These are phyloP conservation scores for Firmiana major DNA, from an alignment of 345 rosid genomes.

Conservation along the genomic window DNA sequence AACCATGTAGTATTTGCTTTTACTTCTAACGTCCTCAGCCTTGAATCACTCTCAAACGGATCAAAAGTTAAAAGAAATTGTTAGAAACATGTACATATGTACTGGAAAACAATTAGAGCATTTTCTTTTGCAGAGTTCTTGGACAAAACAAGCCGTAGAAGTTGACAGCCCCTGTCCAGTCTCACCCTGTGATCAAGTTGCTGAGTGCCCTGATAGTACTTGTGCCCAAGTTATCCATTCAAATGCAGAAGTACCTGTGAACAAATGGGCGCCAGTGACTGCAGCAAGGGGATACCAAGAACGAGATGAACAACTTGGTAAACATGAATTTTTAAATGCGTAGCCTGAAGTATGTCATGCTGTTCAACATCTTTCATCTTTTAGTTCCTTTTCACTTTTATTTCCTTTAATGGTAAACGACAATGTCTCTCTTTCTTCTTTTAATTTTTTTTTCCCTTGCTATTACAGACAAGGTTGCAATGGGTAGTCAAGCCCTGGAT, in stretches of 20 bases:
- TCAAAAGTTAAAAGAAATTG: neutral
- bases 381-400: neutral
- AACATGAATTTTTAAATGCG: constrained; percentile 1
- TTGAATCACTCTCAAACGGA: too few species aligned
- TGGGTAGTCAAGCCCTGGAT: constrained; percentile 38
- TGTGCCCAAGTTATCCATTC: constrained; percentile 56
- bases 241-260: constrained; percentile 34
- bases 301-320: constrained; percentile 34
- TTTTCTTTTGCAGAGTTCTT: constrained; percentile 42
- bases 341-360: neutral
- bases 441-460: neutral
- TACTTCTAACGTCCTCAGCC: too few species aligned
- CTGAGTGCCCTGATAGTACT: constrained; percentile 52
- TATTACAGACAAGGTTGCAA: constrained; percentile 38
- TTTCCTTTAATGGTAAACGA: neutral
- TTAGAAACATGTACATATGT: neutral
- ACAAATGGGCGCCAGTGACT: constrained; percentile 27
- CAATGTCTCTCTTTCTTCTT: neutral
- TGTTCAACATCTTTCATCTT: neutral
- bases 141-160: constrained; percentile 50
- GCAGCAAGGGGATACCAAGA: constrained; percentile 21
- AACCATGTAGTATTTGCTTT: neutral
- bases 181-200: constrained; percentile 31
- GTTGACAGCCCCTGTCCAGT: constrained; percentile 35
- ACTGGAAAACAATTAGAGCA: neutral